Evolutionary conservation across 169 alveolate species (phyloP).

Genomic region (Theileria annulata): DNA sequence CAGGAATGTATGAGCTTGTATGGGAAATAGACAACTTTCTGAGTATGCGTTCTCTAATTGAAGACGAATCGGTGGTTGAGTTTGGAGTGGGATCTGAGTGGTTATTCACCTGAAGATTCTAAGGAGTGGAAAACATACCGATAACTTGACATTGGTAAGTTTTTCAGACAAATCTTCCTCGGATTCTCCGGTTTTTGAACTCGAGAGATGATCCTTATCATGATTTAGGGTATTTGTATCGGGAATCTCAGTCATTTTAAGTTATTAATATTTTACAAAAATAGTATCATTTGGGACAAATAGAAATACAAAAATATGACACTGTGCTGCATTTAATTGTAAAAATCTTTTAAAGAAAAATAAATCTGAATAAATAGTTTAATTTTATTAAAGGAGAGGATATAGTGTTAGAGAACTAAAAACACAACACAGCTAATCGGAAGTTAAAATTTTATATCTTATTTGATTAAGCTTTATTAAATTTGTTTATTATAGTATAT

Average conservation of each 20-base stretch:
- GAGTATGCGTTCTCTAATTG: neutral
- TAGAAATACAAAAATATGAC: neutral
- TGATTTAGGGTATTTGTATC: neutral
- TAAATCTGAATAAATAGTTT: neutral
- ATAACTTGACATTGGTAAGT: neutral
- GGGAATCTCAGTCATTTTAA: neutral
- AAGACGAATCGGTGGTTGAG: neutral
- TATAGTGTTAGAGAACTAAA: neutral
- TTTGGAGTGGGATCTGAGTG: neutral
- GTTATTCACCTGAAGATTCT: neutral
- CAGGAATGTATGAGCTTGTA: conserved; percentile 5
- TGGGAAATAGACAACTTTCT: neutral
- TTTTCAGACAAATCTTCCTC: neutral
- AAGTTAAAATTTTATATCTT: neutral
- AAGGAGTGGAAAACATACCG: neutral
- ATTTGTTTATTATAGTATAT: neutral
- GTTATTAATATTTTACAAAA: neutral
- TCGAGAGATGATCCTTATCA: neutral
- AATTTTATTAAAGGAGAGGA: neutral
- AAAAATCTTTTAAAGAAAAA: neutral
- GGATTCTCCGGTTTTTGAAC: neutral
- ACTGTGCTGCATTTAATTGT: neutral
- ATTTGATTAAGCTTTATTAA: neutral
- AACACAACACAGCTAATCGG: neutral
- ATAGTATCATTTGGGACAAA: neutral